These are phyloP conservation scores for Trypanosoma mega DNA, from an alignment of 208 protist species.

Conservation along the genomic window DNA sequence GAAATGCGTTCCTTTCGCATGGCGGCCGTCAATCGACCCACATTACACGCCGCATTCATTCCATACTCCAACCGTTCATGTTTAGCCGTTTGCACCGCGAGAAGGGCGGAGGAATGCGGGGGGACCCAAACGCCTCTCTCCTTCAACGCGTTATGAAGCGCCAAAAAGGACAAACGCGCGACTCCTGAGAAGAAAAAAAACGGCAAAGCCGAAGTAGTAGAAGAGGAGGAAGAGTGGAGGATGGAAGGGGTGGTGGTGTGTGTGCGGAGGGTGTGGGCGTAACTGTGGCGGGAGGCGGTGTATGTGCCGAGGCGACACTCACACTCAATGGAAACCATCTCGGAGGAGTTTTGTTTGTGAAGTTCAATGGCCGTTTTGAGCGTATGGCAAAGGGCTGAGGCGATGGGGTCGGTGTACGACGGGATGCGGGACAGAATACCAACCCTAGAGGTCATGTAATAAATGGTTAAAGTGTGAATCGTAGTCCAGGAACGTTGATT, in stretches of 20 bases:
- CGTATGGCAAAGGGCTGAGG: slow-evolving; percentile 26
- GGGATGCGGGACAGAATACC: slow-evolving; percentile 26
- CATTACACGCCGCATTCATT: slow-evolving; percentile 26
- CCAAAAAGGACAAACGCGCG: slow-evolving; percentile 22
- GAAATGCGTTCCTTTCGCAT: slow-evolving; percentile 25
- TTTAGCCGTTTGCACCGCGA: slow-evolving; percentile 21
- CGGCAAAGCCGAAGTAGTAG: too few species aligned
- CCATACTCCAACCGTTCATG: slow-evolving; percentile 21
- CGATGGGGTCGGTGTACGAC: slow-evolving; percentile 48
- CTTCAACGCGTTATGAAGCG: slow-evolving; percentile 18
- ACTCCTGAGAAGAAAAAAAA: slow-evolving; percentile 31
- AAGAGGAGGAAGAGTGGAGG: slow-evolving; percentile 16
- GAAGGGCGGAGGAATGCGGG: slow-evolving; percentile 14
- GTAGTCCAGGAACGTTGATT: too few species aligned
- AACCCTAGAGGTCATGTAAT: too few species aligned
- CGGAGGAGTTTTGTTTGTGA: slow-evolving; percentile 29
- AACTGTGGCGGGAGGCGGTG: slow-evolving; percentile 20
- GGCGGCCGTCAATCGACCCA: slow-evolving; percentile 1
- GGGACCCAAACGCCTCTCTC: slow-evolving; percentile 1
- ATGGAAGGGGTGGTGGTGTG: slow-evolving; percentile 35
- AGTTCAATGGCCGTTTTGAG: slow-evolving; percentile 42
- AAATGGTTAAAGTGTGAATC: too few species aligned
- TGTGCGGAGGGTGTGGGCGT: slow-evolving; percentile 31
- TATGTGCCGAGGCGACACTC: slow-evolving; percentile 59
- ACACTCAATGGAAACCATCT: slow-evolving; percentile 38